Conservation (phyloP, 352 stramenopile genomes). For the Phytophthora constricta region DNA sequence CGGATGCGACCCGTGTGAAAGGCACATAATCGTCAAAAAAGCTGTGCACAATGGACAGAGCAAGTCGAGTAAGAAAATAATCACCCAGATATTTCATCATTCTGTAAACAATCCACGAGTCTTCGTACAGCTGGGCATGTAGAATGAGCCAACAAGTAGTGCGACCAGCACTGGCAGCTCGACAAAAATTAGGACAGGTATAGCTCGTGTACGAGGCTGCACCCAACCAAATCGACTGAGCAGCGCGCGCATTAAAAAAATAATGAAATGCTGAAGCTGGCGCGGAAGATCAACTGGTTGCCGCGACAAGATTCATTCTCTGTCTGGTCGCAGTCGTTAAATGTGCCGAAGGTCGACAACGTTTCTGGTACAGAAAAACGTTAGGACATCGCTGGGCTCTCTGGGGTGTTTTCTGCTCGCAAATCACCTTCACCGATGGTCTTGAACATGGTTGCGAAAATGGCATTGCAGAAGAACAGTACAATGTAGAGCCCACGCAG, state of each 20-base stretch:
- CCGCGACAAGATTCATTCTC: constrained; percentile 57
- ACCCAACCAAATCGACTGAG: constrained; percentile 52
- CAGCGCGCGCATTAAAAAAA: constrained; percentile 63
- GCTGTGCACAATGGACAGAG: constrained; percentile 20
- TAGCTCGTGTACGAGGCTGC: constrained; percentile 26
- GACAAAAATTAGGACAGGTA: constrained; percentile 40
- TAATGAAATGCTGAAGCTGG: constrained; percentile 65
- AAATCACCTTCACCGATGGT: constrained; percentile 52
- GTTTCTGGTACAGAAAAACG: constrained; percentile 5
- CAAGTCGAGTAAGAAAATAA: not conserved
- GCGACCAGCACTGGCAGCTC: constrained; percentile 58
- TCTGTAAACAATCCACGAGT: too few species aligned
- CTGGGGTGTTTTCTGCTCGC: not conserved
- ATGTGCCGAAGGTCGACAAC: constrained; percentile 69
- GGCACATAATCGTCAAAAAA: constrained; percentile 76
- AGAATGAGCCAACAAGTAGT: constrained; percentile 73
- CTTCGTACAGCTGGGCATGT: constrained; percentile 66
- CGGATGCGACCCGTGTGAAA: constrained; percentile 60
- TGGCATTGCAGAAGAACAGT: constrained; percentile 80
- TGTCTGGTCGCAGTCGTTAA: constrained; percentile 52
- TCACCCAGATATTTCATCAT: not conserved
- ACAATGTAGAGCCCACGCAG: constrained; percentile 57
- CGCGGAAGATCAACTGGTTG: constrained; percentile 77
- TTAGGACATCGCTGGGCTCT: too few species aligned
- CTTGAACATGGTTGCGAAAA: constrained; percentile 72